Conservation (phyloP, 2,329 filamentous ascomycete genomes). For the Aspergillus ruber region DNA sequence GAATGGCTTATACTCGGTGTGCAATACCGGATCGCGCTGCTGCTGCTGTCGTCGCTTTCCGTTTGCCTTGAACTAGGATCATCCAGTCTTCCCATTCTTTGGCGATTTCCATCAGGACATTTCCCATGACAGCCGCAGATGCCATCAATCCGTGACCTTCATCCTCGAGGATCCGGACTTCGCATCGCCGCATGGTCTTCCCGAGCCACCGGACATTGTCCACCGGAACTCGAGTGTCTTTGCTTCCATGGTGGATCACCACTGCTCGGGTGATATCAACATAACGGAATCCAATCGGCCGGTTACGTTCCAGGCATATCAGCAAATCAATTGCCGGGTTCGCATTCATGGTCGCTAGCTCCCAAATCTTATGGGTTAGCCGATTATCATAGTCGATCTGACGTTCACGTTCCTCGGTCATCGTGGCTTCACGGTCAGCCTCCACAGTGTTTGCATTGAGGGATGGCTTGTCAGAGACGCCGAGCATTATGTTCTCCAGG, state of each 20-base stretch:
- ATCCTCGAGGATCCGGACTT: slow-evolving; percentile 81
- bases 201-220: slow-evolving; percentile 95
- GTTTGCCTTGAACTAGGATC: slow-evolving; percentile 46
- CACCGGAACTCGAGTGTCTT: slow-evolving; percentile 84
- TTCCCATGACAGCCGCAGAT: slow-evolving; percentile 84
- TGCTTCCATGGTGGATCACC: slow-evolving; percentile 87
- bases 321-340: slow-evolving; percentile 92
- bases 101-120: slow-evolving; percentile 88
- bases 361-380: slow-evolving; percentile 90
- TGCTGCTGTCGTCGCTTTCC: slow-evolving; percentile 23
- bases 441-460: slow-evolving; percentile 5
- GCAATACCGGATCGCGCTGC: slow-evolving; percentile 16
- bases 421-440: slow-evolving; percentile 9
- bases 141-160: slow-evolving; percentile 97
- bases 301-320: slow-evolving; percentile 83
- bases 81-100: slow-evolving; percentile 90
- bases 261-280: slow-evolving; percentile 89
- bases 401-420: slow-evolving; percentile 29
- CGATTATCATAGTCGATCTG: slow-evolving; percentile 64
- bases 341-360: slow-evolving; percentile 78
- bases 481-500: slow-evolving; percentile 12
- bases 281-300: slow-evolving; percentile 92
- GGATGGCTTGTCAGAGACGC: slow-evolving; percentile 10
- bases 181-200: slow-evolving; percentile 86
- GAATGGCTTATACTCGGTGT: slow-evolving; percentile 1